Percentiles rank a stretch among this genome's conserved stretches.
phyloP scores from a whole-genome alignment of 164 flowering plant species.

The Santalum album region DNA sequence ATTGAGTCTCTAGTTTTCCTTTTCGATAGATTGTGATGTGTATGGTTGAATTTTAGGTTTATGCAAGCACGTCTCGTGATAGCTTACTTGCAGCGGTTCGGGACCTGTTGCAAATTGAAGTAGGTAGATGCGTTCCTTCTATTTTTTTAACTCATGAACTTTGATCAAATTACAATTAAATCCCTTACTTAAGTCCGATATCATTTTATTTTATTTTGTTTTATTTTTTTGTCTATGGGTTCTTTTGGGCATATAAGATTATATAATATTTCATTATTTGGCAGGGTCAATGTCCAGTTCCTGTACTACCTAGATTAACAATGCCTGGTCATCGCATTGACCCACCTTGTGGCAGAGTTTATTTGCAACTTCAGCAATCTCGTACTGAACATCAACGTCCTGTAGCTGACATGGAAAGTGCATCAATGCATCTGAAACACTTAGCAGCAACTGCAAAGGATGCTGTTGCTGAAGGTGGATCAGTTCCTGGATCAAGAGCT shows the following conservation, averaged over 20 bases:
- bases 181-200: not conserved
- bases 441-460: slow-evolving; percentile 93
- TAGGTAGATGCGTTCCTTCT: slow-evolving; percentile 49
- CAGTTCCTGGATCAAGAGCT: slow-evolving; percentile 96
- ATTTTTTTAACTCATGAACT: not conserved
- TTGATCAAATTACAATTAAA: too few species aligned
- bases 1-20: not conserved
- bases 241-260: not conserved
- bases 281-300: slow-evolving; percentile 85
- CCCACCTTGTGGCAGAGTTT: slow-evolving; percentile 93
- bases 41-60: slow-evolving; percentile 50
- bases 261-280: slow-evolving; percentile 2
- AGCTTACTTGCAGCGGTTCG: slow-evolving; percentile 91
- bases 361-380: slow-evolving; percentile 28
- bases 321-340: slow-evolving; percentile 99
- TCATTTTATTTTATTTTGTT: too few species aligned
- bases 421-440: slow-evolving; percentile 88
- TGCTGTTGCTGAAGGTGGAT: slow-evolving; percentile 93
- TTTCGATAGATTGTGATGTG: slow-evolving; percentile 1
- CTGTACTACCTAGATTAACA: slow-evolving; percentile 82
- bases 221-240: too few species aligned
- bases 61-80: slow-evolving; percentile 96
- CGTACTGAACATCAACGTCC: slow-evolving; percentile 34
- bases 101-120: slow-evolving; percentile 92
- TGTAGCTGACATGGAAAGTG: slow-evolving; percentile 55